Evolutionary conservation across 176 grass and related monocot species (phyloP).

Genomic region (Oryza coarctata): DNA sequence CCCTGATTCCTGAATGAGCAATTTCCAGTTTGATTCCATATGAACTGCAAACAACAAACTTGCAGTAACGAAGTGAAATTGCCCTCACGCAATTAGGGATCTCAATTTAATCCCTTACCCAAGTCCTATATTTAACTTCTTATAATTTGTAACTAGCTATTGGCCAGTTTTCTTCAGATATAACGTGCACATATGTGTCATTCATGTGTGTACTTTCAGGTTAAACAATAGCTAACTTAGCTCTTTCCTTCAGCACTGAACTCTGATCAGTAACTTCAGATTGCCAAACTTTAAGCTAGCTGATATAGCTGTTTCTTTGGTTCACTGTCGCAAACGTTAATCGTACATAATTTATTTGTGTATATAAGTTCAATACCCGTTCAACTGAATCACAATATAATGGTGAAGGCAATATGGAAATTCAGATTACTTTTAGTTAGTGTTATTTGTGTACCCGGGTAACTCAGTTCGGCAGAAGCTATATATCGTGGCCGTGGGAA

Average conservation of each 20-base stretch:
- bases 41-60: not conserved
- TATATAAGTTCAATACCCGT: not conserved
- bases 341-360: not conserved
- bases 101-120: not conserved
- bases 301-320: not conserved
- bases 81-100: not conserved
- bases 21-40: not conserved
- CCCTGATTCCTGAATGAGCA: not conserved
- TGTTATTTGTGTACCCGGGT: too few relatives aligned
- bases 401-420: not conserved
- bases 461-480: too few relatives aligned
- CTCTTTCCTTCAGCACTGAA: not conserved
- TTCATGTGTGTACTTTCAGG: not conserved
- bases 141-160: not conserved
- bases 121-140: not conserved
- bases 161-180: not conserved
- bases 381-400: not conserved
- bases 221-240: not conserved
- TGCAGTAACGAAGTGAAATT: not conserved
- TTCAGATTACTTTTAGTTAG: too few relatives aligned
- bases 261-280: not conserved
- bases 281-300: not conserved
- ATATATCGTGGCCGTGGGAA: too few relatives aligned
- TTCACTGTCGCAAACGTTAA: not conserved
- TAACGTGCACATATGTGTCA: not conserved